Evolutionary conservation across 2,329 filamentous ascomycete genomes (phyloP).

Genomic region (Sporothrix brasiliensis): DNA sequence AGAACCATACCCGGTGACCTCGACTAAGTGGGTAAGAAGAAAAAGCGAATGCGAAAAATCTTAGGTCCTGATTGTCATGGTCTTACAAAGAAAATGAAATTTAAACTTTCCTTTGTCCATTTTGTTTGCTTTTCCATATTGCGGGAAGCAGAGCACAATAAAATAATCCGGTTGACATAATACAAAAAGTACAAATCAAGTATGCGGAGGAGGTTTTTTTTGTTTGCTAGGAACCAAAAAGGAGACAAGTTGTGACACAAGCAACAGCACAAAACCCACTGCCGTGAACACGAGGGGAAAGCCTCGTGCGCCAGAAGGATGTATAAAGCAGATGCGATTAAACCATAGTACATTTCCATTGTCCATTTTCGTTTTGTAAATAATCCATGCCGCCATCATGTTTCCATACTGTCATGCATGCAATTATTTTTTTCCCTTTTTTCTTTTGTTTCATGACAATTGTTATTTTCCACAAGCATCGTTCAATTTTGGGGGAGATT

Average conservation of each 20-base stretch:
- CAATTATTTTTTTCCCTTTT: not conserved
- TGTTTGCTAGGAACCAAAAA: not conserved
- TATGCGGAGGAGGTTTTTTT: not conserved
- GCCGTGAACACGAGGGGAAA: not conserved
- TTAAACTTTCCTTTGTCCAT: not conserved
- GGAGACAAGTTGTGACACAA: not conserved
- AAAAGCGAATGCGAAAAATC: not conserved
- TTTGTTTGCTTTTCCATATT: not conserved
- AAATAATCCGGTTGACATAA: not conserved
- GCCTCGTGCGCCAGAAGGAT: not conserved
- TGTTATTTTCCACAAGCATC: not conserved
- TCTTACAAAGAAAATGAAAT: not conserved
- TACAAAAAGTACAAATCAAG: not conserved
- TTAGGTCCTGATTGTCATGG: not conserved
- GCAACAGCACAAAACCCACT: not conserved
- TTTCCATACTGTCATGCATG: slow-evolving; percentile 9
- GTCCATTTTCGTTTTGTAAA: not conserved
- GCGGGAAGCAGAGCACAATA: not conserved
- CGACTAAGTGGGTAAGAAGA: not conserved
- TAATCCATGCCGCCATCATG: not conserved
- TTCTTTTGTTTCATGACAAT: not conserved
- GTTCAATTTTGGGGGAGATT: slow-evolving; percentile 13
- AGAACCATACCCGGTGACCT: not conserved
- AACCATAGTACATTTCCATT: not conserved
- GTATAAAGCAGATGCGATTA: not conserved